Conservation (phyloP, 2,329 filamentous ascomycete genomes). For the Aspergillus unguis region DNA sequence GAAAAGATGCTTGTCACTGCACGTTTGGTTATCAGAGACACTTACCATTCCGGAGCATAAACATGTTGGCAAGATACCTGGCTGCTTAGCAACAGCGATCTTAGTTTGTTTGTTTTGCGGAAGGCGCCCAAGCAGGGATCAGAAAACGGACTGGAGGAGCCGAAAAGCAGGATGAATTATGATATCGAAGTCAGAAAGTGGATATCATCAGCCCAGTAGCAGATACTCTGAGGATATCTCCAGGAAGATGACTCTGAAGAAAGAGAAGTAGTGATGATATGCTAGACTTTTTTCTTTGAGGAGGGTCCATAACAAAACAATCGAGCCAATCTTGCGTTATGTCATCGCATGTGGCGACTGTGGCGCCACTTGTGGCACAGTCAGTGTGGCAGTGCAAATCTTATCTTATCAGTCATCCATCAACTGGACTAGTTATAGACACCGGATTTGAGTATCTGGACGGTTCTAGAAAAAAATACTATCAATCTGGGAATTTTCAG, state of each 20-base stretch:
- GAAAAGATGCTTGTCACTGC: background rate
- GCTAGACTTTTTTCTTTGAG: conserved; percentile 8
- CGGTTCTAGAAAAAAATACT: too few species aligned
- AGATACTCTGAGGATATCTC: background rate
- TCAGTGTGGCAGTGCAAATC: background rate
- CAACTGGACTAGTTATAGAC: too few species aligned
- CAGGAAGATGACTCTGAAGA: background rate
- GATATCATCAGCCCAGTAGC: background rate
- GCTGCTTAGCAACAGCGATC: conserved; percentile 22
- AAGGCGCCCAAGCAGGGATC: conserved; percentile 11
- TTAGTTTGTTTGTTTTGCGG: conserved; percentile 16
- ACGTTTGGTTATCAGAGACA: conserved; percentile 19
- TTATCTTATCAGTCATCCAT: background rate
- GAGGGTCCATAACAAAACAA: conserved; percentile 15
- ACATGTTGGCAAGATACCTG: conserved; percentile 44
- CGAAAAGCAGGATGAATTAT: background rate
- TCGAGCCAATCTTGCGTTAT: conserved; percentile 8
- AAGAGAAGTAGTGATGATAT: conserved; percentile 4
- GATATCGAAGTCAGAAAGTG: background rate
- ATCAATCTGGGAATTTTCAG: too few species aligned
- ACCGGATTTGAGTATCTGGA: too few species aligned
- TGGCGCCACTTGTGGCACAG: background rate
- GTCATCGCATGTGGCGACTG: conserved; percentile 21
- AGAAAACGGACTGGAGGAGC: background rate
- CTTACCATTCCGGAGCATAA: conserved; percentile 57